Evolutionary conservation across 139 green algal genomes (phyloP).

Genomic region (Chlorella sorokiniana): DNA sequence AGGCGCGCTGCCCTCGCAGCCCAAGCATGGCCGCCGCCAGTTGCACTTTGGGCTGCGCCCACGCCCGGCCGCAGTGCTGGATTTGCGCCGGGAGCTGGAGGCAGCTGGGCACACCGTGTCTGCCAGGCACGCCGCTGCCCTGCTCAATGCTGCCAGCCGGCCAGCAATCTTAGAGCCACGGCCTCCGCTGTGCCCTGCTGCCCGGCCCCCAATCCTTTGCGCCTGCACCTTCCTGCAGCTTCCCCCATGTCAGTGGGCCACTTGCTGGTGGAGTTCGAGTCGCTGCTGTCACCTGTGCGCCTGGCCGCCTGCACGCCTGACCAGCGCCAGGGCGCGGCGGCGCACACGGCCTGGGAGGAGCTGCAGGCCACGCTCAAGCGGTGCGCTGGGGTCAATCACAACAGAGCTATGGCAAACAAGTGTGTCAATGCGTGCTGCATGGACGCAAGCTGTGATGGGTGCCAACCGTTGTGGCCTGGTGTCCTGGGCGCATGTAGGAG

Average conservation of each 20-base stretch:
- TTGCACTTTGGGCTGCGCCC: constrained; percentile 32
- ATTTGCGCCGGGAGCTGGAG: constrained; percentile 14
- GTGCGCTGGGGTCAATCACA: background rate
- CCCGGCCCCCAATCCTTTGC: background rate
- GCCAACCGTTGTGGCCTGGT: background rate
- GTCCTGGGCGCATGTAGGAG: no score
- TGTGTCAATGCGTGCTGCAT: background rate
- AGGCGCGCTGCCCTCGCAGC: background rate
- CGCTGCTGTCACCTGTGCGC: constrained; percentile 1
- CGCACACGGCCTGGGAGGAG: constrained; percentile 18
- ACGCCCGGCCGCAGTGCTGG: constrained; percentile 12
- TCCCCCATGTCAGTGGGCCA: constrained; percentile 7
- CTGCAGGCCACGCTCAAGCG: constrained; percentile 12
- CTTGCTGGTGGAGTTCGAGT: constrained; percentile 27
- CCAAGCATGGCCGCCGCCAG: background rate
- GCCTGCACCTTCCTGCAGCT: background rate
- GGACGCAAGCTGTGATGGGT: no score
- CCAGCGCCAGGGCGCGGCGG: constrained; percentile 18
- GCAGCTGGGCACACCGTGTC: constrained; percentile 18
- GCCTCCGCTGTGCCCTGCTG: background rate
- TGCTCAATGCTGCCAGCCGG: no score
- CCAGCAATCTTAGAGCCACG: background rate
- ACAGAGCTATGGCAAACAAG: background rate
- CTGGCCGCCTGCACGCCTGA: background rate
- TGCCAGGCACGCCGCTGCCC: background rate